Conservation (phyloP, 2,329 filamentous ascomycete species). For the Aspergillus neotritici region DNA sequence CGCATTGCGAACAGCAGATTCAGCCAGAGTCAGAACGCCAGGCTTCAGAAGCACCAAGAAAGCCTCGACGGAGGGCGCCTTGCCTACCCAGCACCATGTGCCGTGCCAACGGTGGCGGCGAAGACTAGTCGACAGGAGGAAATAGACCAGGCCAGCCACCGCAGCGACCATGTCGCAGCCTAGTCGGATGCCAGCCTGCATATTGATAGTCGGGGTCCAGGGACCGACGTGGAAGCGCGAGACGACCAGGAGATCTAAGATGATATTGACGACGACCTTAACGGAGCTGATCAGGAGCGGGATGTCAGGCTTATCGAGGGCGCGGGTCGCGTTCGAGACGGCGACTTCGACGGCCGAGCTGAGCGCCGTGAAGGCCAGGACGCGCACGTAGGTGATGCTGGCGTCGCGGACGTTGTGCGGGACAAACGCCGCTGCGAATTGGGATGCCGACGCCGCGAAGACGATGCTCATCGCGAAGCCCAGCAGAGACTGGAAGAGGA, state of each 20-base stretch:
- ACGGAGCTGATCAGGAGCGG: constrained; percentile 59
- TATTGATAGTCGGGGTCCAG: constrained; percentile 54
- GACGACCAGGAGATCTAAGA: constrained; percentile 61
- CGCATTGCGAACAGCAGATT: constrained; percentile 62
- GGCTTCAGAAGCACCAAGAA: constrained; percentile 52
- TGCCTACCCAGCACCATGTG: neutral
- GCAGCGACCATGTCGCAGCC: constrained; percentile 56
- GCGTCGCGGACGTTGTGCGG: constrained; percentile 52
- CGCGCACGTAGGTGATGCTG: constrained; percentile 60
- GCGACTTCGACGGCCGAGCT: constrained; percentile 59
- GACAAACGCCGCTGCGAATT: constrained; percentile 58
- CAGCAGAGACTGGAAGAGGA: constrained; percentile 49
- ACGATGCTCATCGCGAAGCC: constrained; percentile 56
- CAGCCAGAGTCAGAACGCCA: constrained; percentile 54
- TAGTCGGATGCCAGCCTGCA: constrained; percentile 59
- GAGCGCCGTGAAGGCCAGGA: constrained; percentile 58
- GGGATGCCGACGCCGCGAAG: constrained; percentile 50
- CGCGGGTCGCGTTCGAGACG: constrained; percentile 56
- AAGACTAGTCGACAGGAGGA: constrained; percentile 34
- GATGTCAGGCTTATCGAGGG: constrained; percentile 64
- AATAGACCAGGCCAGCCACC: constrained; percentile 55
- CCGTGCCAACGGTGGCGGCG: neutral
- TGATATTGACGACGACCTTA: constrained; percentile 62
- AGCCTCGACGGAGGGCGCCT: constrained; percentile 19
- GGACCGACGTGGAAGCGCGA: constrained; percentile 58